phyloP scores from a whole-genome alignment of 75 land plant species.

The Azolla pinnata region DNA sequence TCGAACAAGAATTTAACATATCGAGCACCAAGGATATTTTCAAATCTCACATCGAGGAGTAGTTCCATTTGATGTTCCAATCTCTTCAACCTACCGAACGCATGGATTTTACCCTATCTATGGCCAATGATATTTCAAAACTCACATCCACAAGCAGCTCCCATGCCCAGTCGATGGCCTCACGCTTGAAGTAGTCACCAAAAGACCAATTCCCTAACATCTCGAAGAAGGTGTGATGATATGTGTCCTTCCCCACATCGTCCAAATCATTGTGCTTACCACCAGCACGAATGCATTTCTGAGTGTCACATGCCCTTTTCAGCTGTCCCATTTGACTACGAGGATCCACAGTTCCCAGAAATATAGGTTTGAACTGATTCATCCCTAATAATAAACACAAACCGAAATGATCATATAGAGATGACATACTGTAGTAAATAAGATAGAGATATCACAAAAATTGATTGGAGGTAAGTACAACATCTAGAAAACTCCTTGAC shows the following conservation, averaged over 20 bases:
- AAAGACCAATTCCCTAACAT: constrained; percentile 99
- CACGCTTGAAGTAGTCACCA: constrained; percentile 88
- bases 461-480: too few relatives aligned
- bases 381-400: constrained; percentile 39
- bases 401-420: too few relatives aligned
- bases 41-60: too few relatives aligned
- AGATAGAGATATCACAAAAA: too few relatives aligned
- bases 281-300: constrained; percentile 95
- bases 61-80: too few relatives aligned
- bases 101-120: too few relatives aligned
- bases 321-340: constrained; percentile 52
- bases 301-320: constrained; percentile 77
- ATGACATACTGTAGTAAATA: too few relatives aligned
- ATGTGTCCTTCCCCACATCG: constrained; percentile 95
- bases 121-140: neutral
- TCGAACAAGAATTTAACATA: too few relatives aligned
- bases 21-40: too few relatives aligned
- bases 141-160: constrained; percentile 76
- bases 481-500: too few relatives aligned
- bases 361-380: constrained; percentile 95
- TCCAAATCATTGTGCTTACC: constrained; percentile 97
- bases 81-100: too few relatives aligned
- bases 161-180: constrained; percentile 91
- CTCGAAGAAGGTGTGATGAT: constrained; percentile 96
- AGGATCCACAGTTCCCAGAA: constrained; percentile 79